Conservation (phyloP, 768 basidiomycete genomes). For the Trametes sanguinea region DNA sequence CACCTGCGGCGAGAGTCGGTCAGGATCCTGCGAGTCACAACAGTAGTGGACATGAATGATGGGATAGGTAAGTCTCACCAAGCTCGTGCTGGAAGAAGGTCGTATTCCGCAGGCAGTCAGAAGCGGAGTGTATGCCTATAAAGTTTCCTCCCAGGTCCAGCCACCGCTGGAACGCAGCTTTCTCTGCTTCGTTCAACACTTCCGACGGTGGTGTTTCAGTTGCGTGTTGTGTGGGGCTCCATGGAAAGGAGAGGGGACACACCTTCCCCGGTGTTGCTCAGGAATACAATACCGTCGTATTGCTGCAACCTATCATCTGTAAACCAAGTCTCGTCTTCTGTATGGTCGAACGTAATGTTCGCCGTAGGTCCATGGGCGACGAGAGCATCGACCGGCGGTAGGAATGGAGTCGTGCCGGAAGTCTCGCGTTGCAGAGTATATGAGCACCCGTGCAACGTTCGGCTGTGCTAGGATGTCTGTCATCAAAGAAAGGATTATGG, state of each 20-base stretch:
- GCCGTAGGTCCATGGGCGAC: slow-evolving; percentile 13
- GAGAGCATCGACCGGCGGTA: slow-evolving; percentile 47
- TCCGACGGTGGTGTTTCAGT: neutral
- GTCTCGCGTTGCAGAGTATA: slow-evolving; percentile 44
- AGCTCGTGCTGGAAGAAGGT: slow-evolving; percentile 44
- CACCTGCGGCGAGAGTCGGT: slow-evolving; percentile 28
- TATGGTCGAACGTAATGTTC: slow-evolving; percentile 44
- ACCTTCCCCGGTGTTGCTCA: slow-evolving; percentile 49
- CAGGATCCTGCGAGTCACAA: neutral
- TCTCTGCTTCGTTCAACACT: slow-evolving; percentile 45
- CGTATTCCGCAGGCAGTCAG: slow-evolving; percentile 43
- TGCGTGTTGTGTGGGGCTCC: neutral
- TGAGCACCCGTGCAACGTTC: slow-evolving; percentile 25
- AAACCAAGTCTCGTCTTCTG: slow-evolving; percentile 46
- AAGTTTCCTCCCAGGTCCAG: slow-evolving; percentile 49
- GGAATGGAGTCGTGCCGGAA: slow-evolving; percentile 55
- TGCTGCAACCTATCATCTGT: slow-evolving; percentile 40
- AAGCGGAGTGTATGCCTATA: slow-evolving; percentile 48
- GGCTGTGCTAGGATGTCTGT: neutral
- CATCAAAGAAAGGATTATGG: neutral
- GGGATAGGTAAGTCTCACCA: slow-evolving; percentile 28
- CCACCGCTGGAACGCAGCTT: slow-evolving; percentile 44
- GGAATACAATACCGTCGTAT: slow-evolving; percentile 49
- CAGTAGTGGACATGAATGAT: neutral
- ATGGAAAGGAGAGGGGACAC: slow-evolving; percentile 11